Evolutionary conservation across 2,329 filamentous ascomycete genomes (phyloP).

Genomic region (Beauveria scarabaeidicola): DNA sequence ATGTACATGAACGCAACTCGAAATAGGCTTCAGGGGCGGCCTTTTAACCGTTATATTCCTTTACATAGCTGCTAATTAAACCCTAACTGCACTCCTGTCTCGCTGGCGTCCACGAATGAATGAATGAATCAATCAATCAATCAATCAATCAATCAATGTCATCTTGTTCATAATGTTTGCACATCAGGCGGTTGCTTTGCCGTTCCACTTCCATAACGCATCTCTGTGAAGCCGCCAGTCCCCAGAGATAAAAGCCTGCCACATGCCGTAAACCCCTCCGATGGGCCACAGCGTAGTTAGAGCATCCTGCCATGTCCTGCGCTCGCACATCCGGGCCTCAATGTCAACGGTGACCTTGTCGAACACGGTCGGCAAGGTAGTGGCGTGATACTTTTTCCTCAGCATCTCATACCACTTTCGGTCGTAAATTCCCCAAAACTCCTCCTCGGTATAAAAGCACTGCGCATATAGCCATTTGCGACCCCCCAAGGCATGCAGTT

Average conservation of each 20-base stretch:
- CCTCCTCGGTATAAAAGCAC: slow-evolving; percentile 60
- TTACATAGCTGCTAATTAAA: too few relatives aligned
- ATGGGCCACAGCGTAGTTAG: slow-evolving; percentile 15
- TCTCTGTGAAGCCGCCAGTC: slow-evolving; percentile 4
- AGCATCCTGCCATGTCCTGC: neutral
- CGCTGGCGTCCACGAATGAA: too few relatives aligned
- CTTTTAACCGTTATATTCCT: too few relatives aligned
- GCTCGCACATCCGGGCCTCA: neutral
- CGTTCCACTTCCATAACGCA: neutral
- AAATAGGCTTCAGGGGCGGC: too few relatives aligned
- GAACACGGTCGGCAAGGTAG: slow-evolving; percentile 51
- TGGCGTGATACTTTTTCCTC: slow-evolving; percentile 50
- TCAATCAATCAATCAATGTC: too few relatives aligned
- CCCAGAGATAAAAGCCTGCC: slow-evolving; percentile 13
- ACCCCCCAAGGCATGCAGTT: slow-evolving; percentile 55
- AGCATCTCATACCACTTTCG: slow-evolving; percentile 48
- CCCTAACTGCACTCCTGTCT: too few relatives aligned
- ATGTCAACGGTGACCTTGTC: slow-evolving; percentile 53
- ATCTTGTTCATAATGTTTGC: too few relatives aligned
- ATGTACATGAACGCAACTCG: too few relatives aligned
- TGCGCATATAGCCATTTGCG: slow-evolving; percentile 79
- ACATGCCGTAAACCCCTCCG: slow-evolving; percentile 18
- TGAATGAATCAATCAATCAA: too few relatives aligned
- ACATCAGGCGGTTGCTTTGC: neutral
- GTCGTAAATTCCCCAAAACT: slow-evolving; percentile 57